A percentile compares a stretch with the other conserved stretches of the same genome.
phyloP scores from a whole-genome alignment of 306 rosid species.

The Gleditsia sinensis region DNA sequence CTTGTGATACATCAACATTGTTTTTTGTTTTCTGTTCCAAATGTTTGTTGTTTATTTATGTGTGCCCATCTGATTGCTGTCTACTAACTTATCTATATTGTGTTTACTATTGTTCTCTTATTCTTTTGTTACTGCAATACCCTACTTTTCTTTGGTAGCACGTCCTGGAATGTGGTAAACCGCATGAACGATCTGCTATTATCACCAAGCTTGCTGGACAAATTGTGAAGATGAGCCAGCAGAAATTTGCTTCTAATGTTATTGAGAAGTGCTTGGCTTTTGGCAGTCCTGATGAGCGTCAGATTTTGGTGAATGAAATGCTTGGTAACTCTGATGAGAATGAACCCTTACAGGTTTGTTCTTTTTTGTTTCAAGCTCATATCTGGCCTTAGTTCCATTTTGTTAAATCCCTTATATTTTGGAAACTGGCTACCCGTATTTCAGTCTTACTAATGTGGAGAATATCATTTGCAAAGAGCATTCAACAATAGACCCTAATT shows the following conservation, averaged over 20 bases:
- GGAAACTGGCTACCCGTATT: neutral
- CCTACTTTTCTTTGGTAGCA: slow-evolving; percentile 61
- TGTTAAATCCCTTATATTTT: neutral
- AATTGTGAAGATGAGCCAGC: slow-evolving; percentile 98
- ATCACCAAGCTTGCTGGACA: slow-evolving; percentile 94
- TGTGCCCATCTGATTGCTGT: slow-evolving; percentile 10
- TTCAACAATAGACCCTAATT: neutral
- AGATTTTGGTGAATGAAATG: slow-evolving; percentile 84
- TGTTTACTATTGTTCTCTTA: slow-evolving; percentile 19
- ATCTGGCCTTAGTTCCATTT: neutral
- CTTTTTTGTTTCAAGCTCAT: slow-evolving; percentile 14
- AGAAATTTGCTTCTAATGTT: slow-evolving; percentile 98
- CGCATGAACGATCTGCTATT: slow-evolving; percentile 71
- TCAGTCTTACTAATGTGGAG: neutral
- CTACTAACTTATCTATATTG: slow-evolving; percentile 7
- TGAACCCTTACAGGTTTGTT: slow-evolving; percentile 90
- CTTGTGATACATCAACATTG: neutral
- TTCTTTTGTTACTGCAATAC: slow-evolving; percentile 14
- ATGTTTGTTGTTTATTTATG: slow-evolving; percentile 11
- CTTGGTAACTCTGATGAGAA: slow-evolving; percentile 93
- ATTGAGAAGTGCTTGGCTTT: slow-evolving; percentile 91
- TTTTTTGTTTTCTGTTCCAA: too few relatives aligned
- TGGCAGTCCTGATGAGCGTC: slow-evolving; percentile 85
- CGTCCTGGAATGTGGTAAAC: slow-evolving; percentile 79
- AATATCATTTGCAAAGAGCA: neutral